These are phyloP conservation scores for Raphanus hybrid DNA, from an alignment of 441 rosid species.

Conservation along the genomic window DNA sequence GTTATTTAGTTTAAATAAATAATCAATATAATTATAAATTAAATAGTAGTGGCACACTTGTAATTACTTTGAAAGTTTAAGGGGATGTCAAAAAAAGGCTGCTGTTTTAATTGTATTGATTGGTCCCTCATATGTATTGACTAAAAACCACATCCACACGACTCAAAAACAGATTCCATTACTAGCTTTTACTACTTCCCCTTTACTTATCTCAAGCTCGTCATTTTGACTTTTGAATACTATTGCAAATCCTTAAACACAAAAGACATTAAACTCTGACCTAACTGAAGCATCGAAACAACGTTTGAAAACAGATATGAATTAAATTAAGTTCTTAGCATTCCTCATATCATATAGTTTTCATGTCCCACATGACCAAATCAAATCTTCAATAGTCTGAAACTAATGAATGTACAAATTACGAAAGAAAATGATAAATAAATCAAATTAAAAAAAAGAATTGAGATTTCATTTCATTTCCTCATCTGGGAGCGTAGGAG, in stretches of 20 bases:
- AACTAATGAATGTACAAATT: conserved; percentile 1
- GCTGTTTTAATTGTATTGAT: no score
- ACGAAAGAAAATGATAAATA: not conserved
- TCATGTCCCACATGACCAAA: not conserved
- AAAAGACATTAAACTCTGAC: not conserved
- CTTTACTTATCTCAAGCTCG: not conserved
- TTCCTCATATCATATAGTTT: not conserved
- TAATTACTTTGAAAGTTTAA: no score
- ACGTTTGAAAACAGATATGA: not conserved
- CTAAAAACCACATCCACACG: conserved; percentile 6
- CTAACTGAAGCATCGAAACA: not conserved
- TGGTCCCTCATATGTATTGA: not conserved
- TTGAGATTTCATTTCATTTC: not conserved
- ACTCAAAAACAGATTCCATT: not conserved
- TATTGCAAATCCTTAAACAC: not conserved
- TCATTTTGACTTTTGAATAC: not conserved
- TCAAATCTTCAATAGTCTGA: not conserved
- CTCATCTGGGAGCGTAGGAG: conserved; percentile 72
- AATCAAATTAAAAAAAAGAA: not conserved
- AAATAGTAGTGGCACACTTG: no score
- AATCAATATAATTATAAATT: no score
- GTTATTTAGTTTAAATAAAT: no score
- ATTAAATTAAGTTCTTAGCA: not conserved
- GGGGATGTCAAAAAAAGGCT: no score
- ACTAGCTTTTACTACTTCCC: not conserved